Base-by-base conservation (phyloP, 441 rosid species). In the Dalechampia spathulata region DNA sequence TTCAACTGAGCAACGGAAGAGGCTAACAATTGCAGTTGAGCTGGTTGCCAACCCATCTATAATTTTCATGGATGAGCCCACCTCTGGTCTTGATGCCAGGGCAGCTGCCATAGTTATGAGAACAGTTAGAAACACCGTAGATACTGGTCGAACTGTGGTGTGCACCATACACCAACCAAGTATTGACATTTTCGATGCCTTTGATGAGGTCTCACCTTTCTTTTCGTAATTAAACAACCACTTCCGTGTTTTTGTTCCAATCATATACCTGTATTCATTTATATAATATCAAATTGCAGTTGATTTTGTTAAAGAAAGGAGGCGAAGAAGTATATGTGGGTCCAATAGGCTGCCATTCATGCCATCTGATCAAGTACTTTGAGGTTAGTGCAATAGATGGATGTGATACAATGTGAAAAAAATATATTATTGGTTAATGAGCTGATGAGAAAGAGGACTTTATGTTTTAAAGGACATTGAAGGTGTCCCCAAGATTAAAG, bases 131-230 rank as follows among this genome's bases (percentile, higher is more conserved):
- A 83, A 76, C 76, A 83, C 82, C 0, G 90, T 80, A 27, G 83
- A 83, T 64, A 83, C 90, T 0, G 90, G 90, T 22, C 61, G 90
- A 58, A 83, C 90, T 2, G 86, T 81, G 12, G 83, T 81, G 37
- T 83, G 91, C 73, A 81, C 91, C 36, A 84, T 84, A 64, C 91
- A 84, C 74, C 91, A 83, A 63, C 90, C 90, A 0, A 83, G 87
- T 64, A 81, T 83, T 0, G 90, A 83, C 56, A 79, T 84, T 30
- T 82, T 85, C 47, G 88, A 85, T 60, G 80, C 92, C 41, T 85
- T 85, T 60, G 88, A 85, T 48, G 88, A 85, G 92, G 92, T 79
- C 16, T 52, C 26, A 9, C 38, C 46, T 1, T 41, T 49, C 28
- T 49, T 60, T 7, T 21, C 25, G 21, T n/a, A n/a, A n/a, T 20